Percentiles rank a stretch among this genome's conserved stretches.
Conservation (phyloP, 768 basidiomycete genomes). For the Tricholoma matsutake region DNA sequence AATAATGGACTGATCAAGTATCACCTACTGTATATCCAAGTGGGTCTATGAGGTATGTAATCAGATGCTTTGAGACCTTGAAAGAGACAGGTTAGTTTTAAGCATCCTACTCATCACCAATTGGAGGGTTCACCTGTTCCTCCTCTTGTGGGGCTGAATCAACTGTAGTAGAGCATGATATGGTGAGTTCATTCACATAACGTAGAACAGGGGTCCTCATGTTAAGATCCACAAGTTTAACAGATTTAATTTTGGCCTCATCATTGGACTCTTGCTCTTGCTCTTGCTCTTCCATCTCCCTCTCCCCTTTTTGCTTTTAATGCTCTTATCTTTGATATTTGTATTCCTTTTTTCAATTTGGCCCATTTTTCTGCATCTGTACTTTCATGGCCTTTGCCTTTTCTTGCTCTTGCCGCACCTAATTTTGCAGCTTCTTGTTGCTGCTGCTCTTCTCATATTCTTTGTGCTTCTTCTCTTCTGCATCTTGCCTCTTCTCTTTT, state of each 20-base stretch:
- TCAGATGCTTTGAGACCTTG: background rate
- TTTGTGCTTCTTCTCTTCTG: background rate
- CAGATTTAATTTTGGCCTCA: background rate
- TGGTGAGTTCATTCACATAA: background rate
- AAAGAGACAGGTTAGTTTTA: background rate
- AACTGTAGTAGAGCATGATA: background rate
- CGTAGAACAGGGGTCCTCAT: background rate
- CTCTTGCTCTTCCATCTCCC: background rate
- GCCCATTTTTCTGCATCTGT: background rate
- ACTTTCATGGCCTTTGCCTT: too few relatives aligned
- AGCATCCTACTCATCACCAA: background rate
- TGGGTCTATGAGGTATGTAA: background rate
- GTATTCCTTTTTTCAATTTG: background rate
- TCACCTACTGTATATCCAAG: background rate
- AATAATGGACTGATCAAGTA: background rate
- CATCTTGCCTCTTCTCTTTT: conserved; percentile 9
- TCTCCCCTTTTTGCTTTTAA: background rate
- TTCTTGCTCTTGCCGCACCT: background rate
- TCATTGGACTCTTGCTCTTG: background rate
- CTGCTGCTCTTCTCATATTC: background rate
- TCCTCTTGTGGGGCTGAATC: background rate
- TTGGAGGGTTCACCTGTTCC: too few relatives aligned
- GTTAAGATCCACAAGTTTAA: background rate
- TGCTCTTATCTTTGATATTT: background rate
- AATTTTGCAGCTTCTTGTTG: background rate